phyloP scores from a whole-genome alignment of 73 alveolate genomes.

The Paramecium pentaurelia region DNA sequence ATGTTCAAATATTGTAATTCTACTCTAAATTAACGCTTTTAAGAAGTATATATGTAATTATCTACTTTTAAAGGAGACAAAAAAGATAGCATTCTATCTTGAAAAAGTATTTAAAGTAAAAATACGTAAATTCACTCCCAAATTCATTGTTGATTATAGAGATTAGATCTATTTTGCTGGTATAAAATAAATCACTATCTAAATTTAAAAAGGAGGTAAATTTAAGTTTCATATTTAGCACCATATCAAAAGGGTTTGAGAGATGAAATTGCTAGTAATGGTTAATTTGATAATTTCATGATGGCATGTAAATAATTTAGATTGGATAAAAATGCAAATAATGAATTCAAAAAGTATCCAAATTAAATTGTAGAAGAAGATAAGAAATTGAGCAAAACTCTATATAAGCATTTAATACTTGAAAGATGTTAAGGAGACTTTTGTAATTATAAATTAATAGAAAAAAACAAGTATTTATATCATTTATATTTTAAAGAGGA shows the following conservation, averaged over 20 bases:
- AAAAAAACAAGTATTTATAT: constrained; percentile 7
- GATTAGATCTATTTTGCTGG: not conserved
- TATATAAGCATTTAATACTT: not conserved
- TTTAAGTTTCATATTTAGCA: not conserved
- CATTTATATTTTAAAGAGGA: not conserved
- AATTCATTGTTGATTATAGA: not conserved
- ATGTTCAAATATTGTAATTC: not conserved
- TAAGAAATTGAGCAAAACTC: constrained; percentile 31
- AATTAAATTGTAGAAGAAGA: constrained; percentile 28
- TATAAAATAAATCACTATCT: not conserved
- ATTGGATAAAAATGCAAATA: not conserved
- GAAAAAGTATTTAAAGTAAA: constrained; percentile 13
- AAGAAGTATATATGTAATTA: not conserved
- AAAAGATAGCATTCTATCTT: not conserved
- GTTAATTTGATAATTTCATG: constrained; percentile 10
- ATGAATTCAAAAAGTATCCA: not conserved
- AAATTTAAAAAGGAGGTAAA: not conserved
- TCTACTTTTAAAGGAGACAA: not conserved
- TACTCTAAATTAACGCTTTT: not conserved
- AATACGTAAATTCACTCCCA: not conserved
- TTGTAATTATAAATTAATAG: constrained; percentile 28
- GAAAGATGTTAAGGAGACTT: constrained; percentile 41
- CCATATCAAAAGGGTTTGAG: not conserved
- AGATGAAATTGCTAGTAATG: constrained; percentile 35
- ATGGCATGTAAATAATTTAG: constrained; percentile 20